Evolutionary conservation across 2,329 filamentous ascomycete genomes (phyloP).

Genomic region (Aspergillus brunneoviolaceus): DNA sequence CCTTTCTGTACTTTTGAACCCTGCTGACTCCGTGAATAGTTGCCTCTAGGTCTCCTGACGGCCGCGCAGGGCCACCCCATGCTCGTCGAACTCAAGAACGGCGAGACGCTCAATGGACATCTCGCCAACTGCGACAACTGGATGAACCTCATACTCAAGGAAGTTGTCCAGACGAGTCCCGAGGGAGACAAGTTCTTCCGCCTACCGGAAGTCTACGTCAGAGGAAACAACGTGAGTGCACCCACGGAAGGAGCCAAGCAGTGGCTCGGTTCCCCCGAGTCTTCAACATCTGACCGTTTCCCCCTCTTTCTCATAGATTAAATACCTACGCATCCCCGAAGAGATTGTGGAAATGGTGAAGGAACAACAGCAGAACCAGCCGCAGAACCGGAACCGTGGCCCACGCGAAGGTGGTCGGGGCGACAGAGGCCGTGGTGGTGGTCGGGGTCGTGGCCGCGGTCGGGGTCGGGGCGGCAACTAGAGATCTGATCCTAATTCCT

Average conservation of each 20-base stretch:
- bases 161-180: conserved; percentile 93
- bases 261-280: not conserved
- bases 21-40: conserved; percentile 40
- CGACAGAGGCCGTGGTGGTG: conserved; percentile 43
- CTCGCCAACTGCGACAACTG: conserved; percentile 97
- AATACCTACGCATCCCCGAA: conserved; percentile 93
- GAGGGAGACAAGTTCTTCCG: conserved; percentile 93
- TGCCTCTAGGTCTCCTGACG: conserved; percentile 77
- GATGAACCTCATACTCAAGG: conserved; percentile 98
- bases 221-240: conserved; percentile 85
- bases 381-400: conserved; percentile 43
- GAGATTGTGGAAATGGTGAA: conserved; percentile 94
- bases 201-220: conserved; percentile 90
- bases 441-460: conserved; percentile 46
- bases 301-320: conserved; percentile 65
- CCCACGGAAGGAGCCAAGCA: not conserved
- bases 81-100: conserved; percentile 96
- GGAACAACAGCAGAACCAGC: conserved; percentile 79
- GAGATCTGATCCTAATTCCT: conserved; percentile 4
- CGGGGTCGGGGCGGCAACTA: conserved; percentile 41
- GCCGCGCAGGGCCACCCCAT: conserved; percentile 97
- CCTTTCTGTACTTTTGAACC: not conserved
- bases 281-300: not conserved
- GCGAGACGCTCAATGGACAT: conserved; percentile 95
- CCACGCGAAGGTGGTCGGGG: conserved; percentile 38